Percentiles rank a stretch among this genome's conserved stretches.
Evolutionary conservation across 345 rosid genomes (phyloP).

Genomic region (Balakata baccata): DNA sequence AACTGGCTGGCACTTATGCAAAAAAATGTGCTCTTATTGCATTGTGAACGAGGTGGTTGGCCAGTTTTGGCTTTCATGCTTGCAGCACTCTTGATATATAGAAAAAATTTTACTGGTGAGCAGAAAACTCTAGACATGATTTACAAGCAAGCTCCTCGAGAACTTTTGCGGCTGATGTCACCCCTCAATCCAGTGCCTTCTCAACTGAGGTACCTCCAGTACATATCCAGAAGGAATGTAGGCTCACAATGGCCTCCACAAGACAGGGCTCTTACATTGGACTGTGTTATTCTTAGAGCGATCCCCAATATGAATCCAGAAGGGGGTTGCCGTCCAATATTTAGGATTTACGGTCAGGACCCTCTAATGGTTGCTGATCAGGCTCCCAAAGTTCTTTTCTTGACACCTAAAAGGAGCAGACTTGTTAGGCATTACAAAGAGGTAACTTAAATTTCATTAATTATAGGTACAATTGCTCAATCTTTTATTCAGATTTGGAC

Average conservation of each 20-base stretch:
- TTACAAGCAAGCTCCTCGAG: slow-evolving; percentile 70
- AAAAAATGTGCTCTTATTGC: slow-evolving; percentile 62
- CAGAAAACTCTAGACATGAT: slow-evolving; percentile 70
- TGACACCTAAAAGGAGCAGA: slow-evolving; percentile 59
- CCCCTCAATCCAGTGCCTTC: slow-evolving; percentile 71
- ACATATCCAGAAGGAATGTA: slow-evolving; percentile 64
- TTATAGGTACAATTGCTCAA: not conserved
- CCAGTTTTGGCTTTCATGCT: slow-evolving; percentile 80
- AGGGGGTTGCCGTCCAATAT: slow-evolving; percentile 71
- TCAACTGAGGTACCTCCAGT: slow-evolving; percentile 74
- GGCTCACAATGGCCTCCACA: slow-evolving; percentile 66
- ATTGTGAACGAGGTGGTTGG: slow-evolving; percentile 75
- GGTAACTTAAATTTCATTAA: slow-evolving; percentile 40
- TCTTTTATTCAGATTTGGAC: not conserved
- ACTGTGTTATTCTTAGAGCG: slow-evolving; percentile 55
- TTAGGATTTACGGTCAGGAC: slow-evolving; percentile 70
- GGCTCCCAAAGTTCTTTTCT: slow-evolving; percentile 59
- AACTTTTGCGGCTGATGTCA: slow-evolving; percentile 57
- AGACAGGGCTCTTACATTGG: slow-evolving; percentile 63
- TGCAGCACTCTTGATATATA: slow-evolving; percentile 59
- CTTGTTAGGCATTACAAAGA: slow-evolving; percentile 53
- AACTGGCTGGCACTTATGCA: slow-evolving; percentile 63
- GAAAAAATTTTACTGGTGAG: slow-evolving; percentile 60
- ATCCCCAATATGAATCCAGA: slow-evolving; percentile 60
- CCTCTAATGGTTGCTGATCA: slow-evolving; percentile 58